Conservation (phyloP, 73 alveolate species). For the Halteria grandinella region DNA sequence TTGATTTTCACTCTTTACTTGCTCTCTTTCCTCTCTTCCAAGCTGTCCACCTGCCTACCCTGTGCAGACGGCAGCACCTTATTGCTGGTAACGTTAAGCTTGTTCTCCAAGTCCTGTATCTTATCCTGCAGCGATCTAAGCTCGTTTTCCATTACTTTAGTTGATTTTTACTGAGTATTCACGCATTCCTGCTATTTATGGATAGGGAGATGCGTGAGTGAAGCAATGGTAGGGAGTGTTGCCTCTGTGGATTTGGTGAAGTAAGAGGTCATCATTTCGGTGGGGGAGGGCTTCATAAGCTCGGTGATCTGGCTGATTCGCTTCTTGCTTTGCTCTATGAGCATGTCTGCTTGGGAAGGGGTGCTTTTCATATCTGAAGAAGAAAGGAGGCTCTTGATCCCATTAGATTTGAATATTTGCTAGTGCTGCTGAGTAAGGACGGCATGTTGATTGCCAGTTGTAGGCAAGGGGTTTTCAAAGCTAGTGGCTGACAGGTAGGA, state of each 20-base stretch:
- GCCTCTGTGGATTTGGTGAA: neutral
- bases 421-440: neutral
- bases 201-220: neutral
- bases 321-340: slow-evolving; percentile 38
- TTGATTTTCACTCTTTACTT: no score
- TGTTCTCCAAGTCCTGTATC: slow-evolving; percentile 33
- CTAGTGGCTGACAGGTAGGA: slow-evolving; percentile 26
- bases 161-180: neutral
- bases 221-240: neutral
- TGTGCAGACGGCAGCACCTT: no score
- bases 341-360: neutral
- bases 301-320: slow-evolving; percentile 31
- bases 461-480: neutral
- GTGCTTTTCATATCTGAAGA: neutral
- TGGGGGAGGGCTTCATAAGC: slow-evolving; percentile 40
- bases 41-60: no score
- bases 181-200: neutral
- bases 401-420: slow-evolving; percentile 3
- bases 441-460: neutral
- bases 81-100: slow-evolving; percentile 25
- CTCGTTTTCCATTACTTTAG: slow-evolving; percentile 51
- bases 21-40: no score
- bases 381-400: neutral
- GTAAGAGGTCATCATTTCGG: slow-evolving; percentile 13
- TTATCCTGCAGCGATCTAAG: slow-evolving; percentile 39